Evolutionary conservation across 495 filamentous ascomycete genomes (phyloP).

Genomic region (Hamigera avellanea): DNA sequence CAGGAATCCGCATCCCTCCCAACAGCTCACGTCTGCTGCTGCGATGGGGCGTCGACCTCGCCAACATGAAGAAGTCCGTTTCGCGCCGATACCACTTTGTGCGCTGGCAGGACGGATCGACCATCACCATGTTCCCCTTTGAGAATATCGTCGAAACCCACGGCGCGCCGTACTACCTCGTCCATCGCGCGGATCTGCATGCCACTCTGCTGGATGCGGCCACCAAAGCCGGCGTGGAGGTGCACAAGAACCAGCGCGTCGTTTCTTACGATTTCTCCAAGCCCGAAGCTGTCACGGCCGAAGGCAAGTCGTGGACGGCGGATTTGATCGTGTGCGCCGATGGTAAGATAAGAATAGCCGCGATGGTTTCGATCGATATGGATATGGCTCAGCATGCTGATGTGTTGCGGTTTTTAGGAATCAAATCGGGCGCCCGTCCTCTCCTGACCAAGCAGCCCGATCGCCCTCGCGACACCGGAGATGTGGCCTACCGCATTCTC

Average conservation of each 20-base stretch:
- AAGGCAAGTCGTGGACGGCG: conserved; percentile 22
- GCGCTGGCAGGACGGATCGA: conserved; percentile 22
- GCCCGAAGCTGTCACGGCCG: conserved; percentile 22
- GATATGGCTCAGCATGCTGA: no score
- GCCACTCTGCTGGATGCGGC: conserved; percentile 28
- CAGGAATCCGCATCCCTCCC: conserved; percentile 43
- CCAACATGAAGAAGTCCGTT: conserved; percentile 4
- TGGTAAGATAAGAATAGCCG: conserved; percentile 17
- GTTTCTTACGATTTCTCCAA: conserved; percentile 21
- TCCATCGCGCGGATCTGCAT: conserved; percentile 46
- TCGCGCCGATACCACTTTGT: conserved; percentile 7
- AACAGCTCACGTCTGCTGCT: conserved; percentile 36
- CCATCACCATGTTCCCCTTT: conserved; percentile 15
- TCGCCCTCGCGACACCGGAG: conserved; percentile 41
- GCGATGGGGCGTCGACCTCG: conserved; percentile 6
- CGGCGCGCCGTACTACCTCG: conserved; percentile 38
- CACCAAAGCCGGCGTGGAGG: conserved; percentile 13
- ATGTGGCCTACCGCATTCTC: conserved; percentile 50
- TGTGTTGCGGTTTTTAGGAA: conserved; percentile 4
- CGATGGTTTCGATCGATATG: no score
- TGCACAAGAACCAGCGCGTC: background rate
- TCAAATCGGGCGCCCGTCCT: conserved; percentile 38
- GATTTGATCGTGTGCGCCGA: conserved; percentile 45
- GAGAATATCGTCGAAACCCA: conserved; percentile 29
- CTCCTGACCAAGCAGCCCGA: conserved; percentile 29